These are phyloP conservation scores for Boletus sp. DNA, from an alignment of 768 basidiomycete genomes.

Conservation along the genomic window DNA sequence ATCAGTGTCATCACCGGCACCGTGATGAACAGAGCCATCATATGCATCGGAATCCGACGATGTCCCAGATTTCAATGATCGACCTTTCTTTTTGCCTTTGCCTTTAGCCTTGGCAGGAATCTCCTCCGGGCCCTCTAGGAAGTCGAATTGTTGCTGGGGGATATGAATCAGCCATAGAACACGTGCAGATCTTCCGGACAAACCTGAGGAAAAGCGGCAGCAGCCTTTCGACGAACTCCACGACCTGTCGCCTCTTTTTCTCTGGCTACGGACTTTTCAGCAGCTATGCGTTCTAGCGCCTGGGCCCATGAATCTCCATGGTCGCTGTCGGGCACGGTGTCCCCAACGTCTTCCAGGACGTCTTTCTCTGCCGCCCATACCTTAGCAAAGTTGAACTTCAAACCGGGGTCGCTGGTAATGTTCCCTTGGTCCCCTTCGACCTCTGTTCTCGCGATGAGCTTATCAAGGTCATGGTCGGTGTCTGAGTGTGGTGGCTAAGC, in stretches of 20 bases:
- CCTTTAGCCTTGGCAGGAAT: constrained; percentile 36
- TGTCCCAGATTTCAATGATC: constrained; percentile 25
- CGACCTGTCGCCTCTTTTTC: constrained; percentile 62
- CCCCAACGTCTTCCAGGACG: constrained; percentile 61
- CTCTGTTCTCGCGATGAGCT: constrained; percentile 83
- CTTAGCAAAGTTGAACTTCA: constrained; percentile 84
- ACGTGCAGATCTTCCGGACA: constrained; percentile 1
- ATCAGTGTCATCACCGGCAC: constrained; percentile 21
- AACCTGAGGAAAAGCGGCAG: constrained; percentile 43
- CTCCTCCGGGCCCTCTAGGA: constrained; percentile 35
- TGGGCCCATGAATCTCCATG: constrained; percentile 80
- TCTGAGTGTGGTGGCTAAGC: constrained; percentile 40
- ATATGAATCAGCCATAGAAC: constrained; percentile 1
- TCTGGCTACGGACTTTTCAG: constrained; percentile 38
- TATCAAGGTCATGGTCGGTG: constrained; percentile 77
- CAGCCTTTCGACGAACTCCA: constrained; percentile 71
- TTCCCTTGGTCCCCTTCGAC: constrained; percentile 59
- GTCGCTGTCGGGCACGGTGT: constrained; percentile 43
- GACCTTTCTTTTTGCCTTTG: constrained; percentile 35
- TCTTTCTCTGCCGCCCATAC: constrained; percentile 86
- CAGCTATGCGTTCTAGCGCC: constrained; percentile 51
- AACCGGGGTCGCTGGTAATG: constrained; percentile 44
- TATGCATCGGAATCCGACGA: constrained; percentile 44
- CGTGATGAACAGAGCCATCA: constrained; percentile 16
- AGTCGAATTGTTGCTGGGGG: constrained; percentile 30